These are phyloP conservation scores for Tribonema minus DNA, from an alignment of 108 stramenopile species.

Conservation along the genomic window DNA sequence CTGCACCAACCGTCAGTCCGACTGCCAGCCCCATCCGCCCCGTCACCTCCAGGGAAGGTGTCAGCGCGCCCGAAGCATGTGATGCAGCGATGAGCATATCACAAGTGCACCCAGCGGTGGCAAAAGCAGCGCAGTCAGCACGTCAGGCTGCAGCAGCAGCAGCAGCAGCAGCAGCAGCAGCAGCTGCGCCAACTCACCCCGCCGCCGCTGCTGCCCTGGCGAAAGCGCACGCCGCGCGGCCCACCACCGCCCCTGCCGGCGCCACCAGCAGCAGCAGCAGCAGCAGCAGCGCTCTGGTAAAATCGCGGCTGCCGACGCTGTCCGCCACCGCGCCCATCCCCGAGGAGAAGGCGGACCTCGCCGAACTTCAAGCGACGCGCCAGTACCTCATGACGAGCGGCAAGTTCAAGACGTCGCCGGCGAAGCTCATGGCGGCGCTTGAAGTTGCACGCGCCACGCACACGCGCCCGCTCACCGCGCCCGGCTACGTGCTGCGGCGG, in stretches of 20 bases:
- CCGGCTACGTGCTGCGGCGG: background rate
- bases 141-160: background rate
- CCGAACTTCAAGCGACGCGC: constrained; percentile 7
- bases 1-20: too few species aligned
- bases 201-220: too few species aligned
- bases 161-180: background rate
- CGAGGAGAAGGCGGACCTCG: background rate
- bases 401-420: constrained; percentile 21
- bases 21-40: too few species aligned
- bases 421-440: constrained; percentile 25
- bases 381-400: constrained; percentile 32
- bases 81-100: too few species aligned
- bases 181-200: background rate
- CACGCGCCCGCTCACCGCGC: constrained; percentile 19
- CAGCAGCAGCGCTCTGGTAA: too few species aligned
- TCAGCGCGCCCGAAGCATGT: too few species aligned
- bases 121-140: background rate
- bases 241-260: too few species aligned
- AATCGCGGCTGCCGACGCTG: too few species aligned
- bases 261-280: too few species aligned
- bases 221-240: too few species aligned
- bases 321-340: too few species aligned
- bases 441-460: constrained; percentile 21
- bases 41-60: too few species aligned
- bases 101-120: background rate